These are phyloP conservation scores for Musa acuminata DNA, from an alignment of 176 grass and related monocot genomes.

Conservation along the genomic window DNA sequence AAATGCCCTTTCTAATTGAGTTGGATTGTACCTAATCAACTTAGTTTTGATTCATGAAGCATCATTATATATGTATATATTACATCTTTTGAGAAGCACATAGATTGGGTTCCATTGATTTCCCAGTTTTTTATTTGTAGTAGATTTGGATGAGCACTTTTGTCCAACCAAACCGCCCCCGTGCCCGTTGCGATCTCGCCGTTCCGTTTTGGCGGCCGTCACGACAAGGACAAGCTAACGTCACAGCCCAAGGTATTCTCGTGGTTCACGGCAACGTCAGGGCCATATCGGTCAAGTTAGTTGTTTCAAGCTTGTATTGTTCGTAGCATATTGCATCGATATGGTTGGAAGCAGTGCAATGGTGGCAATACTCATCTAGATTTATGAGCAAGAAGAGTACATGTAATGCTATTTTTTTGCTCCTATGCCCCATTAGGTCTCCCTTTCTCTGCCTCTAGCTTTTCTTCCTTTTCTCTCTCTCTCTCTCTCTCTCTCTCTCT, in stretches of 20 bases:
- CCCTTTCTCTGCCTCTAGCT: conserved; percentile 8
- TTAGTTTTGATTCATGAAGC: too few species aligned
- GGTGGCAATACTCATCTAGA: not conserved
- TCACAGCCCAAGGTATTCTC: not conserved
- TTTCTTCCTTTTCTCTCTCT: conserved; percentile 30
- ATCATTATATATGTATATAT: too few species aligned
- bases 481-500: conserved; percentile 15
- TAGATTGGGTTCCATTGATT: too few species aligned
- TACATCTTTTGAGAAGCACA: too few species aligned
- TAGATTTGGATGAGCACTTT: not conserved
- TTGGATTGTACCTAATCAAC: too few species aligned
- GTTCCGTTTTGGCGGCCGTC: not conserved
- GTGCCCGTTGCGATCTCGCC: too few species aligned
- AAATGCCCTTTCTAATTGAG: too few species aligned
- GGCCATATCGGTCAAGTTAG: not conserved
- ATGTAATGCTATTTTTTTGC: not conserved
- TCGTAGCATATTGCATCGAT: not conserved
- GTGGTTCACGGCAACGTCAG: not conserved
- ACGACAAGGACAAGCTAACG: not conserved
- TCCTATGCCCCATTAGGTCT: not conserved
- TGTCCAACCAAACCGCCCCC: not conserved
- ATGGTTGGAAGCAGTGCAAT: not conserved
- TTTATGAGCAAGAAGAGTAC: not conserved
- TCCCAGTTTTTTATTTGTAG: too few species aligned
- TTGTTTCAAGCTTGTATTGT: not conserved